A percentile compares a stretch with the other conserved stretches of the same genome.
These are phyloP conservation scores for Nemania abortiva DNA, from an alignment of 2,329 filamentous ascomycete genomes.

Conservation along the genomic window DNA sequence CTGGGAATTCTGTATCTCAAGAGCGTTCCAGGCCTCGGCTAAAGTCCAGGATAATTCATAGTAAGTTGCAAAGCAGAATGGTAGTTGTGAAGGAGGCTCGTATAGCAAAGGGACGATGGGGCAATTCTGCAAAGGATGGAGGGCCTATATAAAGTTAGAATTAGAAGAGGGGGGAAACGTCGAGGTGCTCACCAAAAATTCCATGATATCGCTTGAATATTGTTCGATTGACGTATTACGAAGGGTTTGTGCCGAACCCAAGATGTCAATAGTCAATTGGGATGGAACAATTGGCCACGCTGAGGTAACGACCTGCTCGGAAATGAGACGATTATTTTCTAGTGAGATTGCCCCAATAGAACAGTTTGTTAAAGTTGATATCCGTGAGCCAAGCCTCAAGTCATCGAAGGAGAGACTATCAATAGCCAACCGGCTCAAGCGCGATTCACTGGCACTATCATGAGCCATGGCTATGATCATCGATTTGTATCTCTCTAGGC, in stretches of 20 bases:
- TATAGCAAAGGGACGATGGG: constrained; percentile 62
- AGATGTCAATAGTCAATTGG: constrained; percentile 50
- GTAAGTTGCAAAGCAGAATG: constrained; percentile 64
- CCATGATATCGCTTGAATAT: constrained; percentile 50
- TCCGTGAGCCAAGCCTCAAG: constrained; percentile 54
- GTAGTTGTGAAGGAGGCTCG: constrained; percentile 50
- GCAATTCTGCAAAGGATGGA: constrained; percentile 71
- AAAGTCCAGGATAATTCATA: constrained; percentile 65
- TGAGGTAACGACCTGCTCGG: constrained; percentile 33
- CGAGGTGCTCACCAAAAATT: constrained; percentile 59
- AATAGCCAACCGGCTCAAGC: constrained; percentile 54
- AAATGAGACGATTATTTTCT: constrained; percentile 19
- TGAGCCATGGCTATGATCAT: constrained; percentile 52
- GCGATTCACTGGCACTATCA: constrained; percentile 45
- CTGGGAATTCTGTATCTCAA: constrained; percentile 58
- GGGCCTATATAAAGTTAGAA: constrained; percentile 62
- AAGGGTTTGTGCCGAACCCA: constrained; percentile 53
- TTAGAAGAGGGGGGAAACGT: constrained; percentile 38
- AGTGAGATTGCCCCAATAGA: constrained; percentile 21
- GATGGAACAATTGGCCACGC: constrained; percentile 47
- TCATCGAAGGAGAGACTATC: constrained; percentile 64
- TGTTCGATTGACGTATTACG: constrained; percentile 52
- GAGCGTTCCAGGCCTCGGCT: constrained; percentile 55
- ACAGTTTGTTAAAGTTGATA: constrained; percentile 38
- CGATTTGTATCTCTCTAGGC: constrained; percentile 60